Evolutionary conservation across 2,329 filamentous ascomycete species (phyloP).

Genomic region (Botrytis fabae): DNA sequence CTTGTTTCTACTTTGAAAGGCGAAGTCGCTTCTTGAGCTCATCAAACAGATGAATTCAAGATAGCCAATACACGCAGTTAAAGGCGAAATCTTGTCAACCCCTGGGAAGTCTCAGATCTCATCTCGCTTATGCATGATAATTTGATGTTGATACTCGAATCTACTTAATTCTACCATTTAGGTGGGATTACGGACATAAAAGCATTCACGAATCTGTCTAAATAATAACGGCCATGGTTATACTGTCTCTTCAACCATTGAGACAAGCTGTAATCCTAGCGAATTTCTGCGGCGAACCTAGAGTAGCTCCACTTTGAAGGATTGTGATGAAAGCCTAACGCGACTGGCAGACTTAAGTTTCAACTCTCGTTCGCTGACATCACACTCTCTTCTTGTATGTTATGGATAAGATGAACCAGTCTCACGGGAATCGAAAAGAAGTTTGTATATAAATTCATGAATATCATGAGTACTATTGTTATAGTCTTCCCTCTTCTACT

Average conservation of each 20-base stretch:
- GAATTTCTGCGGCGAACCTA: background rate
- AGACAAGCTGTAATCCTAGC: background rate
- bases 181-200: fast-evolving
- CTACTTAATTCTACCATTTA: background rate
- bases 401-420: background rate
- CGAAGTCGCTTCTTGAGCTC: background rate
- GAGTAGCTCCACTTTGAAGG: background rate
- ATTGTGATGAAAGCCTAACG: background rate
- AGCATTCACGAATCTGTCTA: too few relatives aligned
- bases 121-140: background rate
- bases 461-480: background rate
- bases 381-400: background rate
- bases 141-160: background rate
- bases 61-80: background rate
- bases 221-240: background rate
- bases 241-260: background rate
- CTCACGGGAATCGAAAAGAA: background rate
- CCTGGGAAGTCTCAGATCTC: background rate
- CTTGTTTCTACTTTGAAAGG: background rate
- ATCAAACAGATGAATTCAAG: background rate
- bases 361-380: background rate
- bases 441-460: background rate
- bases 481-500: background rate
- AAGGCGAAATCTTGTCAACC: background rate
- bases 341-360: too few relatives aligned